Base-by-base conservation (phyloP, 2,329 filamentous ascomycete genomes). In the Aspergillus sclerotialis region DNA sequence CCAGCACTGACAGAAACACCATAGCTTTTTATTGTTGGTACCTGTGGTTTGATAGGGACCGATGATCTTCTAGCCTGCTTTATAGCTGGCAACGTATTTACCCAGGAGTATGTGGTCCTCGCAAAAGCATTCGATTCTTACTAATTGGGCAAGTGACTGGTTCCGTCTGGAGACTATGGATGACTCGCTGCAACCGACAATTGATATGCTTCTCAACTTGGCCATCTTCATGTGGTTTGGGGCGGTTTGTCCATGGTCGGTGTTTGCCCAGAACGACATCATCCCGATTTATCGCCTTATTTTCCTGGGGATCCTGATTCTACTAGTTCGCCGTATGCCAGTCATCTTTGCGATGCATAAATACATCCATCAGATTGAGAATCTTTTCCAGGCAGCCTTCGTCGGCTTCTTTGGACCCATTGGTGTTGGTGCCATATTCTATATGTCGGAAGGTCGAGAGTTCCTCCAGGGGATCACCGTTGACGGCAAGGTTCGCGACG, bases 321-420 rank as follows among this genome's bases (percentile, higher is more conserved):
- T 53, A 5, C 18, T 46, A 10, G 32, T 48, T n/a, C 33, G 50
- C 2, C 38, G 52, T 5, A 50, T 50, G 9, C 31, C 35, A 7
- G 32, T 54, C 5, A 16, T 52, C 16, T 17, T 30, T 5, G 19
- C 46, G 24, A 36, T 90, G 84, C 61, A 92, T 84, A 45, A 81
- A 94, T 39, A 83, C 88, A 37, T 50, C 12, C 21, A 32, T 3
- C 42, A 43, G 12, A 39, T 46, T 10, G 39, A 38, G 15, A 37
- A 45, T 19, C 32, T 48, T 8, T 29, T 33, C 10, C 33, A 37
- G 9, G 52, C 52, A 5, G n/a, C 50, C 4, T 56, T 55, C 34
- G 37, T 45, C 16, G 51, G 51, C 4, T 52, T 48, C 37, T 55
- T 53, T 28, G 51, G 53, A 1, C 51, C 50, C 19, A 55, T 56